These are phyloP conservation scores for Gossypium davidsonii DNA, from an alignment of 441 rosid species.

Conservation along the genomic window DNA sequence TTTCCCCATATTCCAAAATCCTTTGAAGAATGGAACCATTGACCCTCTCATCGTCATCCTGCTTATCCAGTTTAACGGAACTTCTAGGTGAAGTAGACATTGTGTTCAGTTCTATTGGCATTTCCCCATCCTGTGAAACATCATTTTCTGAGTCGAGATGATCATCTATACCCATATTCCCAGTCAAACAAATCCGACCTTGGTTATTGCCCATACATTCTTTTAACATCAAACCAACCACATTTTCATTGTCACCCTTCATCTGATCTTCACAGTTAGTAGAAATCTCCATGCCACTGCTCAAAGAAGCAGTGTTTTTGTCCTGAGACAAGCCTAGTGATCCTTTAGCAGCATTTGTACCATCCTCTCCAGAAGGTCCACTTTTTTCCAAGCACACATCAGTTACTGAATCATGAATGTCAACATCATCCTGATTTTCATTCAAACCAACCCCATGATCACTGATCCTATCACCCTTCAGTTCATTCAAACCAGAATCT, in stretches of 20 bases:
- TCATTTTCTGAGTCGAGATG: conserved; percentile 14
- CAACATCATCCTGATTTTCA: conserved; percentile 4
- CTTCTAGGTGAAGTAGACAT: conserved; percentile 14
- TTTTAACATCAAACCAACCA: conserved; percentile 8
- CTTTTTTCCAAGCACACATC: not conserved
- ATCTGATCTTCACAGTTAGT: conserved; percentile 6
- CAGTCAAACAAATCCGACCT: conserved; percentile 18
- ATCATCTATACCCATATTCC: conserved; percentile 17
- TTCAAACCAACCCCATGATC: conserved; percentile 7
- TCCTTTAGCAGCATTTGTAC: conserved; percentile 18
- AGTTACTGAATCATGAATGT: conserved; percentile 4
- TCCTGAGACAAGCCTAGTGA: conserved; percentile 15
- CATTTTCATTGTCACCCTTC: conserved; percentile 10
- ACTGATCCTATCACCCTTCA: not conserved
- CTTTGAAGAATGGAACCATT: not conserved
- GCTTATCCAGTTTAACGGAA: conserved; percentile 2
- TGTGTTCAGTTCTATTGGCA: conserved; percentile 9
- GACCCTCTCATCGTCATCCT: conserved; percentile 7
- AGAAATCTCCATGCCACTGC: conserved; percentile 11
- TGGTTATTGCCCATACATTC: conserved; percentile 9
- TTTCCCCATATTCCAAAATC: conserved; percentile 14
- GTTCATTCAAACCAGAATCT: conserved; percentile 6
- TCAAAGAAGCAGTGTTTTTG: conserved; percentile 21
- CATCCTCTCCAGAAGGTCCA: conserved; percentile 11
- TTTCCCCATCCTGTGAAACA: conserved; percentile 15